These are phyloP conservation scores for Fraxinus paxiana DNA, from an alignment of 305 asterid species.

Conservation along the genomic window DNA sequence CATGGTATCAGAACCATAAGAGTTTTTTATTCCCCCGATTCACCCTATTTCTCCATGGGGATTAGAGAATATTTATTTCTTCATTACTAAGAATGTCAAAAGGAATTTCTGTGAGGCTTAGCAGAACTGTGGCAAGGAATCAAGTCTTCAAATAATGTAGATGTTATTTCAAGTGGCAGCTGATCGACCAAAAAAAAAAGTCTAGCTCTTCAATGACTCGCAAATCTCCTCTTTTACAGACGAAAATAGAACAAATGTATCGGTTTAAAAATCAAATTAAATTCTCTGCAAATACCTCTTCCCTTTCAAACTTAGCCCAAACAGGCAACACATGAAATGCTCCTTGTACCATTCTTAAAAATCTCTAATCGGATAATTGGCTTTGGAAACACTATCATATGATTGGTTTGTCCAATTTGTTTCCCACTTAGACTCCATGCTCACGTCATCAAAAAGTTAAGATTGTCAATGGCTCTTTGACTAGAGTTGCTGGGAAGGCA, in stretches of 20 bases:
- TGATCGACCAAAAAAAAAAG: neutral
- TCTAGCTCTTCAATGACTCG: neutral
- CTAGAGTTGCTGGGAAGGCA: neutral
- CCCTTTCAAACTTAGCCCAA: neutral
- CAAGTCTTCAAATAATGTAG: neutral
- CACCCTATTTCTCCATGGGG: neutral
- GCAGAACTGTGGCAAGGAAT: neutral
- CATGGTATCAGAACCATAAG: neutral
- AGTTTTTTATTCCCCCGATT: neutral
- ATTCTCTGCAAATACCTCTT: neutral
- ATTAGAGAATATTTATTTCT: neutral
- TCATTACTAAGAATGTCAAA: neutral
- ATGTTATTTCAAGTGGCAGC: neutral
- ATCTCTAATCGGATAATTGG: neutral
- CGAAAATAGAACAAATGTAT: neutral
- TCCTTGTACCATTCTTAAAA: neutral
- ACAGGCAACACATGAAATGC: neutral
- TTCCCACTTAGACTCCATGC: neutral
- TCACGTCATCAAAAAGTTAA: neutral
- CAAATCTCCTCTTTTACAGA: neutral
- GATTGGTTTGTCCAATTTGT: neutral
- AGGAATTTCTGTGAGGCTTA: neutral
- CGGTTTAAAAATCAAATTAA: neutral
- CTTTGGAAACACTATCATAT: neutral
- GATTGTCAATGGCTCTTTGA: neutral